Evolutionary conservation across 1,284 basidiomycete species (phyloP), one percentile per base, ranked within the genome.

Genomic region (Heterobasidion annosum): DNA sequence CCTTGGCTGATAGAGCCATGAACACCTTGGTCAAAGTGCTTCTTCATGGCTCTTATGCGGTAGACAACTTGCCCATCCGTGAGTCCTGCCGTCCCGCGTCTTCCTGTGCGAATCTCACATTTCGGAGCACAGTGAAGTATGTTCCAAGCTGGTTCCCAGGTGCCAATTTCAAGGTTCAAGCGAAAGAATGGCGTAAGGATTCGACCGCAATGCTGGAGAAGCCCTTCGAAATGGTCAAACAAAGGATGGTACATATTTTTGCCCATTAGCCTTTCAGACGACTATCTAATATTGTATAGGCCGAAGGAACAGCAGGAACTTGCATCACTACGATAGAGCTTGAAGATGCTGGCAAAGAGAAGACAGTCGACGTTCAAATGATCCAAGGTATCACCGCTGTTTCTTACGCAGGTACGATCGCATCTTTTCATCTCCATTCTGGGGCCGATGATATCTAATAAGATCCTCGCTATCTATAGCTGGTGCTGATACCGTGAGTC

Each of bases 131-230:
- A 55, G 61, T 75, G 37, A 67, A 66, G 50, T 64, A 73, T 52
- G 57, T 76, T 10, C 74, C 74, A 0, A 57, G 52, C 2, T 76
- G 73, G 73, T 59, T 74, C 48, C 73, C 74, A 1, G 74, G 74
- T 1, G 68, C 71, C 0, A 64, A 63, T 0, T 77, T 78, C 70
- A 62, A 70, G n/a, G 70, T 71, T 16, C 73, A 74, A 47, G 77
- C 70, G 0, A 69, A 65, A 62, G 69, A 59, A 45, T 67, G 67
- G 63, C 59, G 59, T 48, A 53, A 56, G 34, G 16, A 37, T 33
- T 6, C 55, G 4, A 40, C 47, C n/a, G 35, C 43, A 58, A 54
- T 56, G 48, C 54, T 50, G 13, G 40, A 59, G 10, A 32, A 34
- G 5, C 51, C 42, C 5, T 33, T 42, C 8, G 10, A 8, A 2